Conservation (phyloP, 2,329 filamentous ascomycete species). For the Tricladium varicosporioides region DNA sequence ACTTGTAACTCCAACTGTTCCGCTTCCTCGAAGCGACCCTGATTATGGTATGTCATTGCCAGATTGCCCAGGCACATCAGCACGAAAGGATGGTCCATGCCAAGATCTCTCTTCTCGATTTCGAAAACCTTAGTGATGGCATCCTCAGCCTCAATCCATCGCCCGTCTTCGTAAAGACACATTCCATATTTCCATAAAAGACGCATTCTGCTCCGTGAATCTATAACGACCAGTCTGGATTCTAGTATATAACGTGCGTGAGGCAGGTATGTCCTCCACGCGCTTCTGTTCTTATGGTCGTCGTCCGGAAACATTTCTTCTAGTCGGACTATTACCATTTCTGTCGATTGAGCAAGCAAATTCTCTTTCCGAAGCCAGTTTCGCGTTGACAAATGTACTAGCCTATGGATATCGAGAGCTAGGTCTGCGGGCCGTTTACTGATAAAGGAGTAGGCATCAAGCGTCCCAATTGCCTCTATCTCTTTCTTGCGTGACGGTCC, state of each 20-base stretch:
- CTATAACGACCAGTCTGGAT: not conserved
- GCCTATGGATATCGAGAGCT: slow-evolving; percentile 1
- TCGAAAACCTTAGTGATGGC: not conserved
- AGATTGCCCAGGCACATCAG: not conserved
- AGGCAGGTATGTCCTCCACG: not conserved
- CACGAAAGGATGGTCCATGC: not conserved
- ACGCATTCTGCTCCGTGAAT: not conserved
- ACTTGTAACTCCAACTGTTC: too few relatives aligned
- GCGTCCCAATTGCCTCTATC: too few relatives aligned
- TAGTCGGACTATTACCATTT: not conserved
- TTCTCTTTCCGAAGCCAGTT: slow-evolving; percentile 1
- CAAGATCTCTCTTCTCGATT: not conserved
- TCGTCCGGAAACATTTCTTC: not conserved
- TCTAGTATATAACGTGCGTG: not conserved
- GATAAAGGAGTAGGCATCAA: too few relatives aligned
- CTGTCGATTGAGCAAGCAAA: not conserved
- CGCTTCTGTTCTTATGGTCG: not conserved
- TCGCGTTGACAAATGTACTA: slow-evolving; percentile 1
- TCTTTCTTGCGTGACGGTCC: too few relatives aligned
- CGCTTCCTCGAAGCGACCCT: slow-evolving; percentile 6
- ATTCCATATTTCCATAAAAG: not conserved
- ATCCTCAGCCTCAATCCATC: slow-evolving; percentile 8
- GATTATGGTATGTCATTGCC: slow-evolving; percentile 1
- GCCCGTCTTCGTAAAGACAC: slow-evolving; percentile 4
- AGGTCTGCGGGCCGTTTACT: not conserved